Evolutionary conservation across 805 yeast species (phyloP).

Genomic region (Wickerhamomyces kurtzmanii): DNA sequence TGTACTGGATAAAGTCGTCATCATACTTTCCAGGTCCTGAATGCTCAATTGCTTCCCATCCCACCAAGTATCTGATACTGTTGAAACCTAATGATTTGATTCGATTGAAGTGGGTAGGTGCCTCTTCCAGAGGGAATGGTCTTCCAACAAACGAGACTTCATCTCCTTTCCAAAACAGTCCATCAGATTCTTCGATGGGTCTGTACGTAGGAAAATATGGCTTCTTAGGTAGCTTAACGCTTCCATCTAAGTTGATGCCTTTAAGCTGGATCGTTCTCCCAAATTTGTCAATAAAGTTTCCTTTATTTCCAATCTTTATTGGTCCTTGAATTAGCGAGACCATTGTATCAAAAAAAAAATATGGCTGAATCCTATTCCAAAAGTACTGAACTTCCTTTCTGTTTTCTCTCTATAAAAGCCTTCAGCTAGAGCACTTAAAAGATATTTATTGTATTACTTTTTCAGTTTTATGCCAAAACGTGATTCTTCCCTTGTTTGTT

Average conservation of each 20-base stretch:
- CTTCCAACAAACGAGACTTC: slow-evolving; percentile 72
- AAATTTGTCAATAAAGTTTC: slow-evolving; percentile 43
- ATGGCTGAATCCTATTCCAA: too few species aligned
- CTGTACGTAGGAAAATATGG: slow-evolving; percentile 37
- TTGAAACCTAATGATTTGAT: slow-evolving; percentile 79
- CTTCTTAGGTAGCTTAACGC: slow-evolving; percentile 55
- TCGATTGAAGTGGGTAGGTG: slow-evolving; percentile 55
- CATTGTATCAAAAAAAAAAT: neutral
- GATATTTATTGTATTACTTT: neutral
- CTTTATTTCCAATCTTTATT: slow-evolving; percentile 30
- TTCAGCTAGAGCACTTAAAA: too few species aligned
- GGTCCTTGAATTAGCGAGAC: slow-evolving; percentile 13
- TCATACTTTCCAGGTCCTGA: slow-evolving; percentile 80
- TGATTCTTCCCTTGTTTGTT: too few species aligned
- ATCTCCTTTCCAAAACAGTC: slow-evolving; percentile 60
- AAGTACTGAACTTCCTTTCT: too few species aligned
- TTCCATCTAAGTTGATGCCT: slow-evolving; percentile 77
- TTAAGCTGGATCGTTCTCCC: slow-evolving; percentile 58
- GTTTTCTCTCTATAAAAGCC: too few species aligned
- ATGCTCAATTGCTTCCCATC: slow-evolving; percentile 94
- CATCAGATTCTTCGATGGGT: slow-evolving; percentile 18
- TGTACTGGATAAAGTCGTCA: slow-evolving; percentile 61
- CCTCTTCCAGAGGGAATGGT: slow-evolving; percentile 72
- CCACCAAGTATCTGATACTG: slow-evolving; percentile 61
- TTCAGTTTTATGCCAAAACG: neutral